phyloP scores from a whole-genome alignment of 2,329 filamentous ascomycete genomes.

The Zasmidium cellare region DNA sequence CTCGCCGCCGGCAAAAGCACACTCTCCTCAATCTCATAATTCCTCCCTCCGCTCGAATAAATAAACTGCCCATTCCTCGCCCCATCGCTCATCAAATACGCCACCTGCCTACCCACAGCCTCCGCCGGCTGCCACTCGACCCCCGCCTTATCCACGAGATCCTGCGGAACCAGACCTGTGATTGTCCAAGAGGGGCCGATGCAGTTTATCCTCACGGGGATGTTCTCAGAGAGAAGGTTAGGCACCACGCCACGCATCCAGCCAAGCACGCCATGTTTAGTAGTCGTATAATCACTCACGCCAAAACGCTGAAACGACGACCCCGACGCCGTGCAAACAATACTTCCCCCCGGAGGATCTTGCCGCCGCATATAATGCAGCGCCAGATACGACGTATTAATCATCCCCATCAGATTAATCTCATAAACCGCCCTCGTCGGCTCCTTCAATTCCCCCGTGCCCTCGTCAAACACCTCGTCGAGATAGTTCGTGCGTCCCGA shows the following conservation, averaged over 20 bases:
- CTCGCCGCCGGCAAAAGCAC: conserved; percentile 23
- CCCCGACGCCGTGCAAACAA: conserved; percentile 56
- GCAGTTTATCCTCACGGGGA: conserved; percentile 58
- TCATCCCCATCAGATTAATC: conserved; percentile 44
- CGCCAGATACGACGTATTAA: conserved; percentile 43
- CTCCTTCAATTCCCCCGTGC: conserved; percentile 27
- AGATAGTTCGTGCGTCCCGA: conserved; percentile 42
- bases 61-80: conserved; percentile 54
- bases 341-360: conserved; percentile 42
- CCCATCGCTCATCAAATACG: conserved; percentile 52
- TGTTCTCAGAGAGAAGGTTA: conserved; percentile 27
- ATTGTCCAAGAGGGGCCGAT: conserved; percentile 58
- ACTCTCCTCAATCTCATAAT: conserved; percentile 55
- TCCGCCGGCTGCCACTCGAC: conserved; percentile 47
- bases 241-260: conserved; percentile 51
- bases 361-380: conserved; percentile 52
- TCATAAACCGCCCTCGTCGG: conserved; percentile 41
- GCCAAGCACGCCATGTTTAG: conserved; percentile 59
- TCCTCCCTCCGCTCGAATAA: conserved; percentile 51
- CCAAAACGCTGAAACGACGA: conserved; percentile 54
- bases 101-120: conserved; percentile 52
- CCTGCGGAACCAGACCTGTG: conserved; percentile 48
- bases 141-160: conserved; percentile 40
- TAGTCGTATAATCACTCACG: conserved; percentile 54
- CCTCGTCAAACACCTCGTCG: conserved; percentile 36